Base-by-base conservation (phyloP, 208 protist genomes). In the Crithidia sp. region DNA sequence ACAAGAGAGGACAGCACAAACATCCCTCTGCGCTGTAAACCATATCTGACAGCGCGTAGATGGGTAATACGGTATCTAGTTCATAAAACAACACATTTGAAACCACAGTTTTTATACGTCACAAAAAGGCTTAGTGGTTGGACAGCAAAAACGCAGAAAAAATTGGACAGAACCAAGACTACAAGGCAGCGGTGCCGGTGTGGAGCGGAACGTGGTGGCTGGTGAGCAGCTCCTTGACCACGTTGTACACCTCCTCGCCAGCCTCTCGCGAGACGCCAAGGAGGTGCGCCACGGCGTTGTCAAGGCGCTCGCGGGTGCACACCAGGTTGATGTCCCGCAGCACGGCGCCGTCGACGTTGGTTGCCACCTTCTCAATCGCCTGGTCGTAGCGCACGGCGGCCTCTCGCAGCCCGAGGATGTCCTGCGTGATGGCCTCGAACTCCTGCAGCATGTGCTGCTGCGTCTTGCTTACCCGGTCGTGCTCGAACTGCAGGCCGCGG, bases 301-400 rank as follows among this genome's bases (percentile, higher is more conserved):
- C 75, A 1, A 87, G 65, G 10, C 82, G 68, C 39, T 93, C 87
- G 8, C 80, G 66, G 6, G 58, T 58, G 62, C 91, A 87, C 19
- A 77, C 77, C 7, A 96, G 85, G n/a, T 78, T 54, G 12, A 96
- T 74, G 67, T 94, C 87, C 2, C 74, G 67, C 41, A 44, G 59
- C 13, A 86, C 76, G 3, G 70, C 79, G 10, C 67, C 60, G 40
- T 84, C 73, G 2, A 90, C 79, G 36, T 77, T 58, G 5, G 43
- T 49, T 14, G 64, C 67, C 10, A 84, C 82, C 66, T 87, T 92
- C 16, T 63, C 61, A 36, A 90, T 89, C 13, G 88, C 86, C 64
- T 90, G 86, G 49, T 91, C 84, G 75, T 91, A 93, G 53, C 88
- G 85, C 44, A 89, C 76, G 16, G 75, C 53, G 19, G 84, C 61